phyloP scores from a whole-genome alignment of 352 stramenopile species.

The Plasmopara halstedii region DNA sequence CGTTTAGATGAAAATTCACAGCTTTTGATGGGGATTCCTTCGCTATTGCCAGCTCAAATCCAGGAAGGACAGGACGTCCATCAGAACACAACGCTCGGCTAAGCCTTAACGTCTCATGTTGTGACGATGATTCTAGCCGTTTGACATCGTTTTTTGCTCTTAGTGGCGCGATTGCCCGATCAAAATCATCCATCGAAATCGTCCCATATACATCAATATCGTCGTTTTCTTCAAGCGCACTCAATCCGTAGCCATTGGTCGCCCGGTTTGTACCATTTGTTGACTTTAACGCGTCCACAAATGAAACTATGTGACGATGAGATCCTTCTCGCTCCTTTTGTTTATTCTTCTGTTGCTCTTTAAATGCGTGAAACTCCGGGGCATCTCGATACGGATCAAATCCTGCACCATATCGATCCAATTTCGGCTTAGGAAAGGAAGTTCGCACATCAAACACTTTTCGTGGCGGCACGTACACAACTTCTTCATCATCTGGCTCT shows the following conservation, averaged over 20 bases:
- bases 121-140: conserved; percentile 25
- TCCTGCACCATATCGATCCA: conserved; percentile 66
- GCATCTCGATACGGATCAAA: conserved; percentile 73
- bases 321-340: conserved; percentile 15
- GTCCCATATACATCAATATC: conserved; percentile 76
- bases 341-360: conserved; percentile 28
- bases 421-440: conserved; percentile 58
- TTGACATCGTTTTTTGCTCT: conserved; percentile 16
- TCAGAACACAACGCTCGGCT: conserved; percentile 42
- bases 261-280: conserved; percentile 27
- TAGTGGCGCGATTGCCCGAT: conserved; percentile 44
- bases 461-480: conserved; percentile 48
- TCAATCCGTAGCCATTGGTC: conserved; percentile 52
- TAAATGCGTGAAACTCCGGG: conserved; percentile 60
- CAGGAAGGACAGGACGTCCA: conserved; percentile 42
- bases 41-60: conserved; percentile 37
- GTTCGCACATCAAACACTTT: conserved; percentile 44
- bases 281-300: conserved; percentile 54
- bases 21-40: conserved; percentile 39
- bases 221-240: conserved; percentile 78
- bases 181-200: conserved; percentile 57
- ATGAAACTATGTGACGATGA: conserved; percentile 55
- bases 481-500: conserved; percentile 16
- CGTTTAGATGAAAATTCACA: conserved; percentile 33
- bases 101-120: conserved; percentile 13